Evolutionary conservation across 805 yeast species (phyloP).

Genomic region (Ogataea populi-albae): DNA sequence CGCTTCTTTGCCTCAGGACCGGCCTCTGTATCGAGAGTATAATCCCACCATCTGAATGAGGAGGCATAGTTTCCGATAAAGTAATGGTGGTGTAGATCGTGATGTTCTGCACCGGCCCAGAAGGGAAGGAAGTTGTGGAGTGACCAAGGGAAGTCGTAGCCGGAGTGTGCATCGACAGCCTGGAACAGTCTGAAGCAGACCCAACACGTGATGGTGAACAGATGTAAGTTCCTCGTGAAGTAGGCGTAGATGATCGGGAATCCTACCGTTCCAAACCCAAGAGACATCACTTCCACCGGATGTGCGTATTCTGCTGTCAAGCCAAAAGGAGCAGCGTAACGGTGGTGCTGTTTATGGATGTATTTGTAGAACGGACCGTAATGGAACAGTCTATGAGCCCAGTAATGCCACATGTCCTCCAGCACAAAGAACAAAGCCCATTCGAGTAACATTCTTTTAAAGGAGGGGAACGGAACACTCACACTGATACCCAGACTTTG

Average conservation of each 20-base stretch:
- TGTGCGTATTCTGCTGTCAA: constrained; percentile 62
- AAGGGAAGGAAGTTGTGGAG: constrained; percentile 54
- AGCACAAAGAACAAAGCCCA: constrained; percentile 48
- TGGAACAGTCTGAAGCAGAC: constrained; percentile 51
- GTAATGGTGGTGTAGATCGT: constrained; percentile 58
- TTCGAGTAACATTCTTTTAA: constrained; percentile 40
- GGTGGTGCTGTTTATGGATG: constrained; percentile 59
- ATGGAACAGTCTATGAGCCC: constrained; percentile 57
- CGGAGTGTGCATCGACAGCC: constrained; percentile 61
- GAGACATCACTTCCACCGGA: constrained; percentile 54
- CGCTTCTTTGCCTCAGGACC: constrained; percentile 50
- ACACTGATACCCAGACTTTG: constrained; percentile 45
- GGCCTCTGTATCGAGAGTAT: constrained; percentile 49
- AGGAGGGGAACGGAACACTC: constrained; percentile 52
- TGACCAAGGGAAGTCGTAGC: constrained; percentile 63
- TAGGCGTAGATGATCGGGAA: constrained; percentile 55
- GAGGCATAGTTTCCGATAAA: constrained; percentile 59
- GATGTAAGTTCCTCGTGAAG: constrained; percentile 45
- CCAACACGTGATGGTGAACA: constrained; percentile 55
- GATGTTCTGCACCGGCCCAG: constrained; percentile 68
- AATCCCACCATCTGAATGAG: constrained; percentile 60
- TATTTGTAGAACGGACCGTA: constrained; percentile 54
- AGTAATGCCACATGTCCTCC: constrained; percentile 61
- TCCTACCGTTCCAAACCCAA: constrained; percentile 61
- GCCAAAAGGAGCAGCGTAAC: constrained; percentile 63